Evolutionary conservation across 2,329 filamentous ascomycete genomes (phyloP).

Genomic region (Neopestalotiopsis rosae): DNA sequence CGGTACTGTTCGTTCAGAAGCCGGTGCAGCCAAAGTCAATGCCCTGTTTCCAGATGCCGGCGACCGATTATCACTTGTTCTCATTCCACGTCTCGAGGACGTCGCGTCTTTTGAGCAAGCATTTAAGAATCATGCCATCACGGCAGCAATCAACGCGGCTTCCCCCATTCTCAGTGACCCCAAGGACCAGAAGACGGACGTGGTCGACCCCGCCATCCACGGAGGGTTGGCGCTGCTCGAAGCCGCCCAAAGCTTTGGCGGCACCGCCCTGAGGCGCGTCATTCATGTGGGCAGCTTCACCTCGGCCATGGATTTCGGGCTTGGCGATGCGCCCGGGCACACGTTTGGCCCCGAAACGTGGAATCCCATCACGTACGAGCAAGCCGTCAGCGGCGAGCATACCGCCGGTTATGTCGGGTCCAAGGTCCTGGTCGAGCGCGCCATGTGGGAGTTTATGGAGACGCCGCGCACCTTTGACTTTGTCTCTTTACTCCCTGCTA

Average conservation of each 20-base stretch:
- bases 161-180: not conserved
- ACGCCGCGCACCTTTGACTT: not conserved
- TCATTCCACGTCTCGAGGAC: not conserved
- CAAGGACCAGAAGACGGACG: slow-evolving; percentile 5
- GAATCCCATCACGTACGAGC: not conserved
- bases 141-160: slow-evolving; percentile 1
- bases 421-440: not conserved
- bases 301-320: not conserved
- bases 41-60: not conserved
- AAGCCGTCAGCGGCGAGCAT: not conserved
- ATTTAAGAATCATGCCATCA: not conserved
- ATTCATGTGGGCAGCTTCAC: not conserved
- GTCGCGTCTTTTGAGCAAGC: not conserved
- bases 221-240: no score
- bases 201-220: slow-evolving; percentile 5
- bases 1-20: slow-evolving; percentile 4
- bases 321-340: slow-evolving; percentile 1
- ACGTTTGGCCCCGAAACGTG: not conserved
- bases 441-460: not conserved
- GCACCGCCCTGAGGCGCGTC: no score
- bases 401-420: not conserved
- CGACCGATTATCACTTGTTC: not conserved
- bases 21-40: not conserved
- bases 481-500: not conserved
- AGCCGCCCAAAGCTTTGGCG: no score